Percentiles rank a stretch among this genome's conserved stretches.
Evolutionary conservation across 2,329 filamentous ascomycete genomes (phyloP).

Genomic region (Diaporthe amygdali): DNA sequence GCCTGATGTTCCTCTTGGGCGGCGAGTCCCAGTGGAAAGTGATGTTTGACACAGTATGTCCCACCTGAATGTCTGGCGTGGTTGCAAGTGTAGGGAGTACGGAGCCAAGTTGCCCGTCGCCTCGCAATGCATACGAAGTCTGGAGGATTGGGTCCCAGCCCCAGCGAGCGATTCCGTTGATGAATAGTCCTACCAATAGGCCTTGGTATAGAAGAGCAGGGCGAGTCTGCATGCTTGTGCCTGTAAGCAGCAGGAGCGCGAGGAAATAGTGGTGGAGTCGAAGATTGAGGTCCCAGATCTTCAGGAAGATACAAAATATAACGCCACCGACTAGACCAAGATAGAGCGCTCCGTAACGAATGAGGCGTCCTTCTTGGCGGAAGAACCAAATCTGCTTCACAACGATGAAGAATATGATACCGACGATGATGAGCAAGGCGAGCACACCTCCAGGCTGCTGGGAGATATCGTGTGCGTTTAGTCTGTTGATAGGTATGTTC

Average conservation of each 20-base stretch:
- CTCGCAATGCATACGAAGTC: slow-evolving; percentile 74
- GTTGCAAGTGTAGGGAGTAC: slow-evolving; percentile 60
- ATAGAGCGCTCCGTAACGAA: slow-evolving; percentile 80
- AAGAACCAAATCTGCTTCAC: slow-evolving; percentile 84
- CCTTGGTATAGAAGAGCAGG: slow-evolving; percentile 88
- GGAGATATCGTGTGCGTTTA: slow-evolving; percentile 88
- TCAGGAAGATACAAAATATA: slow-evolving; percentile 72
- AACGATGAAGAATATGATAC: slow-evolving; percentile 71
- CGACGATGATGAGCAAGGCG: slow-evolving; percentile 79
- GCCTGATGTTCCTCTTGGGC: slow-evolving; percentile 53
- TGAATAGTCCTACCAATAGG: slow-evolving; percentile 85
- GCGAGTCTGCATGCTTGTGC: slow-evolving; percentile 86
- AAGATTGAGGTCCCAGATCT: slow-evolving; percentile 69
- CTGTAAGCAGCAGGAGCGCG: slow-evolving; percentile 83
- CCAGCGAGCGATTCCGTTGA: slow-evolving; percentile 94
- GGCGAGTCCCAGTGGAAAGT: slow-evolving; percentile 61
- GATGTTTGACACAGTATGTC: slow-evolving; percentile 64
- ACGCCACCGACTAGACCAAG: slow-evolving; percentile 70
- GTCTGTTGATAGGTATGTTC: slow-evolving; percentile 87
- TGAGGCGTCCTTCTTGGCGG: slow-evolving; percentile 81
- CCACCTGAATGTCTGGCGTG: slow-evolving; percentile 52
- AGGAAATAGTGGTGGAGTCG: slow-evolving; percentile 96
- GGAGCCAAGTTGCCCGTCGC: slow-evolving; percentile 68
- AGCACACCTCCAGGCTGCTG: slow-evolving; percentile 88
- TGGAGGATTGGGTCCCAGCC: slow-evolving; percentile 90